Percentiles rank a stretch among this genome's conserved stretches.
Evolutionary conservation across 345 rosid species (phyloP).

Genomic region (Salix brachista): DNA sequence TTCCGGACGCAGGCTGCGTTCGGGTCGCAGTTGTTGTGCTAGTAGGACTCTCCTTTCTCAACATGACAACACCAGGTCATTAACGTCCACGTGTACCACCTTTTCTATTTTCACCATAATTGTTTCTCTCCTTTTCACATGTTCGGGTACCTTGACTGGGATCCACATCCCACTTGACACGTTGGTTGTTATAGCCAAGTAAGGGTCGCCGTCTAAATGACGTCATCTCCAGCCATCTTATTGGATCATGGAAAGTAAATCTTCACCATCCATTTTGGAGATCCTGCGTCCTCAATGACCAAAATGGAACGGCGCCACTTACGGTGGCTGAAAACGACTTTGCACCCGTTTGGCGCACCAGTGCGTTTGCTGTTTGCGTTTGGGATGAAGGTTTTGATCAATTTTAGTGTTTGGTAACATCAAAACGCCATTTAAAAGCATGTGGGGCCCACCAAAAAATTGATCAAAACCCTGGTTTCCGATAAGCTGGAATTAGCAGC

Average conservation of each 20-base stretch:
- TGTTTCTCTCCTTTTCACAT: not conserved
- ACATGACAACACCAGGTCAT: slow-evolving; percentile 2
- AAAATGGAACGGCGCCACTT: not conserved
- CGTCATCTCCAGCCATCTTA: slow-evolving; percentile 17
- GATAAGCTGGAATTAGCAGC: too few relatives aligned
- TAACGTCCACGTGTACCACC: not conserved
- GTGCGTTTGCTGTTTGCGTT: too few relatives aligned
- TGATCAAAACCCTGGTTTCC: too few relatives aligned
- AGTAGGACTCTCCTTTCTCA: not conserved
- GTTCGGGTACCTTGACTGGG: slow-evolving; percentile 15
- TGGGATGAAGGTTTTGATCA: too few relatives aligned
- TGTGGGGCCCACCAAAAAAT: too few relatives aligned
- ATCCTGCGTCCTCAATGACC: not conserved
- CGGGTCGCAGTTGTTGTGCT: not conserved
- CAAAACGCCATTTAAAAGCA: too few relatives aligned
- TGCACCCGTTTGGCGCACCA: too few relatives aligned
- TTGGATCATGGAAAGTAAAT: slow-evolving; percentile 6
- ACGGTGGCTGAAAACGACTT: not conserved
- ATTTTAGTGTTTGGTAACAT: too few relatives aligned
- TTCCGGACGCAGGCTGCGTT: too few relatives aligned
- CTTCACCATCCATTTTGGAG: slow-evolving; percentile 19
- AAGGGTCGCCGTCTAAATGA: slow-evolving; percentile 21
- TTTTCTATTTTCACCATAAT: not conserved
- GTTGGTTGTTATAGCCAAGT: slow-evolving; percentile 15
- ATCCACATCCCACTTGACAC: slow-evolving; percentile 3